These are phyloP conservation scores for Ophiostoma tasmaniense DNA, from an alignment of 2,329 filamentous ascomycete genomes.

Conservation along the genomic window DNA sequence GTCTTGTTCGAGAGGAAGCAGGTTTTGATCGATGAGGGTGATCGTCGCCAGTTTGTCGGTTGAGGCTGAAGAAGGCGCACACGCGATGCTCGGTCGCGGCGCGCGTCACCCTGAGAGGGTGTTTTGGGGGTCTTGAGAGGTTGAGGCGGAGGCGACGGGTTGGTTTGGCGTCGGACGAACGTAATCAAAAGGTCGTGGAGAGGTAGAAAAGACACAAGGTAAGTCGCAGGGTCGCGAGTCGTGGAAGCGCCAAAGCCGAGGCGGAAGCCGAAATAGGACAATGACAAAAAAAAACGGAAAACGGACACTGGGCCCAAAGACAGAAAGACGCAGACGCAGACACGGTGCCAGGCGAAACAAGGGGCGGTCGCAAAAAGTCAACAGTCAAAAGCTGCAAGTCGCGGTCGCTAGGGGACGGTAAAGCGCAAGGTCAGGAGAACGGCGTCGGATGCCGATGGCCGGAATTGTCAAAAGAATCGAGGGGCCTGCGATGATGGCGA, in stretches of 20 bases:
- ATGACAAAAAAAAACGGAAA: not conserved
- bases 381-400: not conserved
- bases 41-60: conserved; percentile 45
- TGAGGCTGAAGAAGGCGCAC: conserved; percentile 23
- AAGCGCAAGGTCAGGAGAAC: not conserved
- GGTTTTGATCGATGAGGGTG: conserved; percentile 44
- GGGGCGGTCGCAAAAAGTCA: not conserved
- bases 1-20: conserved; percentile 53
- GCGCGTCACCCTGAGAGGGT: conserved; percentile 21
- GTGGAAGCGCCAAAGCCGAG: not conserved
- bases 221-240: not conserved
- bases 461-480: not conserved
- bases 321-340: not conserved
- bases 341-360: not conserved
- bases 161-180: not conserved
- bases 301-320: not conserved
- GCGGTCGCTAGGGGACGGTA: not conserved
- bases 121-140: not conserved
- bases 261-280: not conserved
- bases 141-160: not conserved
- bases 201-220: not conserved
- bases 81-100: conserved; percentile 23
- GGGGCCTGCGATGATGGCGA: not conserved
- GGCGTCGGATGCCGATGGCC: not conserved
- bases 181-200: not conserved